Percentiles rank a stretch among this genome's conserved stretches.
phyloP scores from a whole-genome alignment of 1,139 yeast species.

The Meyerozyma athensensis region DNA sequence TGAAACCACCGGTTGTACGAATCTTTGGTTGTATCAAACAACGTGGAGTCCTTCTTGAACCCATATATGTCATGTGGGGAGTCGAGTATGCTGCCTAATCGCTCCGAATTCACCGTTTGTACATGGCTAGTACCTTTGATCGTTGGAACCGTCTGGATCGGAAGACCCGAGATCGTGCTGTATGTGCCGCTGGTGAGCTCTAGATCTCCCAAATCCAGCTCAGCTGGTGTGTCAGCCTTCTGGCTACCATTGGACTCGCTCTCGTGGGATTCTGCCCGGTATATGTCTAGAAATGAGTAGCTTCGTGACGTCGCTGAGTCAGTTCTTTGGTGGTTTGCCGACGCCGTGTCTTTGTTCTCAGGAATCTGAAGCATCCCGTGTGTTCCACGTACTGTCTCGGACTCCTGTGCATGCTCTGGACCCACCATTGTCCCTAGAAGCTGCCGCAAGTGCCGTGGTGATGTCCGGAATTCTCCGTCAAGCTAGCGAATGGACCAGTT shows the following conservation, averaged over 20 bases:
- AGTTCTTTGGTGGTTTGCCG: constrained; percentile 21
- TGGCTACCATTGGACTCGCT: background rate
- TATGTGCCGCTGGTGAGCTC: background rate
- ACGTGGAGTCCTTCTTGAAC: constrained; percentile 61
- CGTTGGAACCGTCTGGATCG: constrained; percentile 7
- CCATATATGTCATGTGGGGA: constrained; percentile 75
- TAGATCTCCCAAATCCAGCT: constrained; percentile 2
- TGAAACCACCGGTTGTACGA: constrained; percentile 74
- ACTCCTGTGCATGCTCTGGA: background rate
- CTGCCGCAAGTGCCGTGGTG: background rate
- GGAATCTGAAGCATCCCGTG: background rate
- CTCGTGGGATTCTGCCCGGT: constrained; percentile 16
- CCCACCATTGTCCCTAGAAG: background rate
- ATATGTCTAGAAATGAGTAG: constrained; percentile 22
- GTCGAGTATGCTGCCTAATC: constrained; percentile 13
- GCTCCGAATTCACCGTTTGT: background rate
- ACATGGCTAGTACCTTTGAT: constrained; percentile 3
- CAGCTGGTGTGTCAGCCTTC: background rate
- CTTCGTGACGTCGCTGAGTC: constrained; percentile 33
- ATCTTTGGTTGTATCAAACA: constrained; percentile 38
- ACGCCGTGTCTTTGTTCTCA: constrained; percentile 7
- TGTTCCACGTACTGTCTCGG: background rate
- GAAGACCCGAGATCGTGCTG: constrained; percentile 2
- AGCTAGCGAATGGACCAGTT: background rate
- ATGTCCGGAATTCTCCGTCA: no score